Percentiles rank a stretch among this genome's conserved stretches.
Conservation (phyloP, 2,329 filamentous ascomycete species). For the Pseudocercospora crystallina region DNA sequence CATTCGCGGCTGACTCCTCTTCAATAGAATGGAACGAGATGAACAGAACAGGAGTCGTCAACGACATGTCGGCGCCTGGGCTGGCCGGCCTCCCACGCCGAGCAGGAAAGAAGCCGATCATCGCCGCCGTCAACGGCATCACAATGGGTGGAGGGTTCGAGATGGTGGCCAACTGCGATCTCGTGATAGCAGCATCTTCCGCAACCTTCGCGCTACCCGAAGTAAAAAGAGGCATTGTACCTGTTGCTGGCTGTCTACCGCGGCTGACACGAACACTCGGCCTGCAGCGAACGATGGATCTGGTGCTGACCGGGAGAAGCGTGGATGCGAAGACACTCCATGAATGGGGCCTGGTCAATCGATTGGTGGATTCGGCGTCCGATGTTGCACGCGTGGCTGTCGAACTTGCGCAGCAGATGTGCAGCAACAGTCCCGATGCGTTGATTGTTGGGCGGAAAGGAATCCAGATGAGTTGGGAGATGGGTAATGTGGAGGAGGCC, state of each 20-base stretch:
- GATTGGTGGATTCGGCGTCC: constrained; percentile 47
- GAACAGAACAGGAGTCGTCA: constrained; percentile 23
- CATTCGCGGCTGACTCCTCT: neutral
- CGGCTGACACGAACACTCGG: constrained; percentile 66
- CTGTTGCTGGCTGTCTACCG: constrained; percentile 69
- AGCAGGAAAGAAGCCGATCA: constrained; percentile 68
- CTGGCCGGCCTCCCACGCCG: constrained; percentile 68
- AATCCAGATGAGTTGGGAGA: constrained; percentile 70
- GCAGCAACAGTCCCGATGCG: constrained; percentile 65
- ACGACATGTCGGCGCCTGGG: constrained; percentile 44
- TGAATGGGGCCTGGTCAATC: constrained; percentile 68
- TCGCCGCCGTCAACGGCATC: constrained; percentile 75
- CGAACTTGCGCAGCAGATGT: constrained; percentile 60
- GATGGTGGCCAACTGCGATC: constrained; percentile 69
- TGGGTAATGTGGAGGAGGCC: constrained; percentile 61
- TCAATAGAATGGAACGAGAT: constrained; percentile 32
- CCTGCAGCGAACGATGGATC: constrained; percentile 66
- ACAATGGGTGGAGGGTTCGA: constrained; percentile 76
- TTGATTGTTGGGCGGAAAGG: constrained; percentile 71
- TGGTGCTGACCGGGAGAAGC: constrained; percentile 58
- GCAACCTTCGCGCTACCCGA: constrained; percentile 70
- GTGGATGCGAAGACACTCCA: constrained; percentile 60
- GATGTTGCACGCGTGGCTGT: constrained; percentile 58
- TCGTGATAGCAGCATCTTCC: constrained; percentile 60
- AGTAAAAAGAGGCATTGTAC: constrained; percentile 67